Evolutionary conservation across 768 basidiomycete genomes (phyloP), one percentile per base, ranked within the genome.

Genomic region (Tylopilus intermedius): DNA sequence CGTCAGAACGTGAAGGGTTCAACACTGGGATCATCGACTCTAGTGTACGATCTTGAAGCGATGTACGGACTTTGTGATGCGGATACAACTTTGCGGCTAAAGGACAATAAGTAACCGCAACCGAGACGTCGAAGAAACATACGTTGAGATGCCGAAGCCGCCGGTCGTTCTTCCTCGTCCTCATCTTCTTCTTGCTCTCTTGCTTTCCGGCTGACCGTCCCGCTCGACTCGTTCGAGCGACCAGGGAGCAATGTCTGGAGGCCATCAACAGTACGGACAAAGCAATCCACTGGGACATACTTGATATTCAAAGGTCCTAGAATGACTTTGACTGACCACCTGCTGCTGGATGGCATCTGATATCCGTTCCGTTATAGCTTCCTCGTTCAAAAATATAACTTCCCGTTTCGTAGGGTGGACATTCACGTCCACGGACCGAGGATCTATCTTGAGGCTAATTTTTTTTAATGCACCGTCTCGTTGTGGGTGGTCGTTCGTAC

Each of bases 401-500:
- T 97, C 94, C 42, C 89, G 87, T 67, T 99, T 99, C 2, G 96
- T 98, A 0, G 95, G 96, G 65, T 97, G 94, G 8, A 98, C 93
- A 61, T 99, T 99, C 49, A 97, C 94, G 61, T 99, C 96, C 15
- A 99, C 87, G 24, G 88, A 83, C 29, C 82, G 79, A 0, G 94
- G 92, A 55, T 93, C 86, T 59, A 97, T 85, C 39, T 84, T 76
- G 40, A 98, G 68, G 59, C 94, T 94, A 54, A 26, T 24, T 43
- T 44, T 40, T 45, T 30, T 46, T 13, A 55, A 53, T 46, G 11
- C 29, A 37, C 15, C 30, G 42, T 13, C 10, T 29, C 5, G 29
- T 22, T n/a, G 21, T 21, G 33, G 4, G 9, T 54, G 11, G 5
- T 35, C 26, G 15, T 26, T 32, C 73, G n/a, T 53, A 92, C 94